Base-by-base conservation (phyloP, 1,284 basidiomycete species). In the Melampsora americana region DNA sequence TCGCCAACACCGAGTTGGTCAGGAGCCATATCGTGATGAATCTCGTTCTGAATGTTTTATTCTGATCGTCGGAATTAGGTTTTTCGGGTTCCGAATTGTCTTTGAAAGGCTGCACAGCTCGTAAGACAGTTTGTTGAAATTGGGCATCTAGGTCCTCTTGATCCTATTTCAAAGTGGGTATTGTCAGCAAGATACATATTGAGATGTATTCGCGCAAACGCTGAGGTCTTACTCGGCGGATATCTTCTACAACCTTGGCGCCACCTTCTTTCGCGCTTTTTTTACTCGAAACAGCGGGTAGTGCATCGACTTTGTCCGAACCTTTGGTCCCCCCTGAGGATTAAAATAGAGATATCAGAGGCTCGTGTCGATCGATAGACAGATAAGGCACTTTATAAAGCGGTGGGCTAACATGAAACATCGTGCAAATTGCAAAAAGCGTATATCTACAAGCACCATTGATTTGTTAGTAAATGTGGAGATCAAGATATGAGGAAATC, bases 361-460 rank as follows among this genome's bases (percentile, higher is more conserved):
- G 1, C 1, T 1, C 12, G 6, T 42, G 39, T 42, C 35, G 9
- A 42, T 42, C 4, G 11, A 12, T 11, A 9, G 39, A 12, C 39
- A 42, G 12, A 35, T 35, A 9, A 35, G 6, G 6, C 11, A 11
- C 39, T 9, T 18, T 7, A 28, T 56, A n/a, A 56, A 23, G 1
- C 5, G 7, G n/a, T 56, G 53, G 5, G 32, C 73, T 14, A 50
- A 75, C 73, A 75, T 48, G 73, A 75, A 46, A 75, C 73, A 84
- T 93, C 92, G 83, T 93, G 92, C 82, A 95, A 84, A 84, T 95
- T 95, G 30, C 93, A 96, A 86, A 97, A 98, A 0, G 95, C 94
- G 82, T 97, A 97, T 46, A 96, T 92, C 84, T 96, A 16, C 53
- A 23, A 14, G 61, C 12, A 56, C 9, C 53, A 56, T 16, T 23